A percentile compares a stretch with the other conserved stretches of the same genome.
These are phyloP conservation scores for Cyberlindnera amylophila DNA, from an alignment of 805 yeast genomes.

Conservation along the genomic window DNA sequence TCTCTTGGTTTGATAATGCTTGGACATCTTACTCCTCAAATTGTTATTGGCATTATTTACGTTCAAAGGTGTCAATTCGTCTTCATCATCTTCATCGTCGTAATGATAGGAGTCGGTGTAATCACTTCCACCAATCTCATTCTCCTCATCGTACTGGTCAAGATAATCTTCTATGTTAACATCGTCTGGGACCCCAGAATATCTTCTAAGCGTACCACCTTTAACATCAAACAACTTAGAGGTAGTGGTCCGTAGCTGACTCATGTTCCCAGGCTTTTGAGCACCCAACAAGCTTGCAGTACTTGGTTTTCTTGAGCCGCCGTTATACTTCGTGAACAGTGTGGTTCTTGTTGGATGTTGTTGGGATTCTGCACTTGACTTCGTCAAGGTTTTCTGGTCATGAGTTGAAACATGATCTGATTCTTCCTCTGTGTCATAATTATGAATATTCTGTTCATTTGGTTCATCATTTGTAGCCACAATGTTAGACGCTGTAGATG, in stretches of 20 bases:
- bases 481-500: conserved; percentile 10
- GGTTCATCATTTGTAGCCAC: conserved; percentile 8
- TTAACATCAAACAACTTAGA: conserved; percentile 70
- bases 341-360: conserved; percentile 1
- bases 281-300: conserved; percentile 7
- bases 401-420: conserved; percentile 10
- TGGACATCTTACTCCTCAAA: conserved; percentile 18
- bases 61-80: conserved; percentile 27
- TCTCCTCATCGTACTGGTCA: conserved; percentile 40
- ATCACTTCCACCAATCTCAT: conserved; percentile 31
- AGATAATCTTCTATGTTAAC: conserved; percentile 41
- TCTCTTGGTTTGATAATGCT: conserved; percentile 28
- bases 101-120: conserved; percentile 29
- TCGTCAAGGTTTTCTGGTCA: conserved; percentile 13
- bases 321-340: conserved; percentile 22
- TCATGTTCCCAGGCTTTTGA: conserved; percentile 6
- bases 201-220: conserved; percentile 68
- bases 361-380: conserved; percentile 3
- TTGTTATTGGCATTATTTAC: conserved; percentile 21
- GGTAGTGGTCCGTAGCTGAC: conserved; percentile 59
- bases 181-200: conserved; percentile 68
- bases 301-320: conserved; percentile 21
- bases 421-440: conserved; percentile 17
- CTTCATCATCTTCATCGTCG: conserved; percentile 27
- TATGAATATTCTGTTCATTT: conserved; percentile 9